Percentiles rank a stretch among this genome's conserved stretches.
Conservation (phyloP, 1,139 yeast species). For the Suhomyces bribrorum region DNA sequence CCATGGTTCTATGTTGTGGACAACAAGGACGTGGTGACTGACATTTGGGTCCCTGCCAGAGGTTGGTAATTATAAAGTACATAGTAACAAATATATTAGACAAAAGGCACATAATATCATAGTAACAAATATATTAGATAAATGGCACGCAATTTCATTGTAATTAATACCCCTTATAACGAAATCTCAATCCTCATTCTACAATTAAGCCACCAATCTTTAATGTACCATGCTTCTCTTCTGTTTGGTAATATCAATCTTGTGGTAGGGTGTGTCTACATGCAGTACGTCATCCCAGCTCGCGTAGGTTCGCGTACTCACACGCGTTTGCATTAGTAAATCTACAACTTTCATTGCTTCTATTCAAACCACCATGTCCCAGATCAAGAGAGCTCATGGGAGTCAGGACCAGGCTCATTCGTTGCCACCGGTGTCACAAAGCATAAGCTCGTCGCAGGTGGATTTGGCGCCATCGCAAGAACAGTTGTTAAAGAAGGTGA, state of each 20-base stretch:
- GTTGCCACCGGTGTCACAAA: constrained; percentile 46
- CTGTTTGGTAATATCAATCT: not conserved
- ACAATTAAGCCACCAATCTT: too few relatives aligned
- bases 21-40: constrained; percentile 51
- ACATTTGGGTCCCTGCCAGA: constrained; percentile 72
- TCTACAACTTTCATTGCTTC: not conserved
- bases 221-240: too few relatives aligned
- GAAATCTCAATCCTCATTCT: too few relatives aligned
- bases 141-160: too few relatives aligned
- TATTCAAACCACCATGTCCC: constrained; percentile 3
- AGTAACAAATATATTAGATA: too few relatives aligned
- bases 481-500: constrained; percentile 36
- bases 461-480: constrained; percentile 31
- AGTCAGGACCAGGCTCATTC: constrained; percentile 39
- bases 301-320: not conserved
- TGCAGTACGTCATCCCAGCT: not conserved
- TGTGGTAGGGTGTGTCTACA: not conserved
- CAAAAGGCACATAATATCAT: not conserved
- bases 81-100: constrained; percentile 1
- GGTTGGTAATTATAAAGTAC: constrained; percentile 39
- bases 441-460: constrained; percentile 18
- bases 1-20: constrained; percentile 61
- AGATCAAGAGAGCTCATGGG: constrained; percentile 11
- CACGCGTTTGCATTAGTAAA: not conserved
- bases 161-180: too few relatives aligned